Evolutionary conservation across 2,329 filamentous ascomycete genomes (phyloP).

Genomic region (Aspergillus ruber): DNA sequence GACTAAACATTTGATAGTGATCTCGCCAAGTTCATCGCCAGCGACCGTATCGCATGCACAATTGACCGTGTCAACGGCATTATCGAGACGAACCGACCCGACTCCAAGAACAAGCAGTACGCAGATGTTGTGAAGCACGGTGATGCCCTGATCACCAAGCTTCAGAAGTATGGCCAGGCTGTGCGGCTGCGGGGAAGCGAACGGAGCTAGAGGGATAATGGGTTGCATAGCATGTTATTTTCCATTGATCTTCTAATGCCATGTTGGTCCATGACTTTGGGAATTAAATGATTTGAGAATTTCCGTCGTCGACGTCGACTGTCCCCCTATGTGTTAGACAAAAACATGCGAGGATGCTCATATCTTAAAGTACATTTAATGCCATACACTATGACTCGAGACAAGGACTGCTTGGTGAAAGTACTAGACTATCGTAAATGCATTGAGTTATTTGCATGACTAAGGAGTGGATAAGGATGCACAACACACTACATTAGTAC

Average conservation of each 20-base stretch:
- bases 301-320: constrained; percentile 6
- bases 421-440: too few species aligned
- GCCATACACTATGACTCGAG: neutral
- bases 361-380: neutral
- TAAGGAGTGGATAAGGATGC: too few species aligned
- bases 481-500: too few species aligned
- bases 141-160: constrained; percentile 94
- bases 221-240: constrained; percentile 2
- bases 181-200: constrained; percentile 92
- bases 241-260: constrained; percentile 5
- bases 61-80: constrained; percentile 96
- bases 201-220: constrained; percentile 54
- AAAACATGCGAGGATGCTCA: constrained; percentile 12
- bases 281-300: neutral
- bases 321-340: too few species aligned
- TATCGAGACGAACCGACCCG: constrained; percentile 94
- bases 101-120: constrained; percentile 99
- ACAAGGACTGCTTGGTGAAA: too few species aligned
- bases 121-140: constrained; percentile 96
- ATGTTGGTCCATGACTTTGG: neutral
- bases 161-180: constrained; percentile 98
- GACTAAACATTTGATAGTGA: constrained; percentile 53
- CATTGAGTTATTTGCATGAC: too few species aligned
- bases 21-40: constrained; percentile 93
- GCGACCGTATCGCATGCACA: constrained; percentile 87